Evolutionary conservation across 2,329 filamentous ascomycete species (phyloP), one percentile per base, ranked within the genome.

Genomic region (Sordariomycetes sp.): DNA sequence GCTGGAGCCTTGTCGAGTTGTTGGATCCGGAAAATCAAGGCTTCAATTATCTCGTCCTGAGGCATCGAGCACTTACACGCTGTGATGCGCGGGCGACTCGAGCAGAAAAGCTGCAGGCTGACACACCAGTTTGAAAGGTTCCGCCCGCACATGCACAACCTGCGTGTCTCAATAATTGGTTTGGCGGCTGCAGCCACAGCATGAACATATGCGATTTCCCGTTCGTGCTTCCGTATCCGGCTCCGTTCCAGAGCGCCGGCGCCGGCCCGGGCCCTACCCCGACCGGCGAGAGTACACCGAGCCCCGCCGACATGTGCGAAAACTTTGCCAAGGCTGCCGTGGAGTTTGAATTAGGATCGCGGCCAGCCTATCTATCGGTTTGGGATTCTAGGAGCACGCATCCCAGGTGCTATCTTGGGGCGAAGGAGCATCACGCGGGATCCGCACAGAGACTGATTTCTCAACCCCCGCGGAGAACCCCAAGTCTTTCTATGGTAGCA

Each of bases 1-100:
- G 46, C 14, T 50, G 46, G 11, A 8, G 46, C 46, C n/a, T 50
- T 50, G 46, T 22, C 20, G 46, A 50, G 40, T 32, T 14, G 35
- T 57, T 57, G 46, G 20, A 40, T 57, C 55, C 55, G 10, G 55
- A 57, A 57, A 57, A 57, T 37, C 48, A 48, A 57, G 55, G 55
- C 55, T 40, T 37, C 32, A 57, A 57, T 52, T 51, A 24, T 52
- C 28, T 40, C 48, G 46, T 57, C 55, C 55, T 57, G 55, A 57
- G 55, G 55, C 55, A 57, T 35, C 46, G 16, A 53, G 10, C 32
- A 14, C 37, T 28, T 7, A n/a, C 18, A 18, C 40, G 40, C 40
- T n/a, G 40, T n/a, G 40, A 46, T 46, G 16, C 40, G 40, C 40
- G 16, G n/a, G n/a, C n/a, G 6, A n/a, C 40, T n/a, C 40, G 7